Base-by-base conservation (phyloP, 2,329 filamentous ascomycete species). In the Chaetomium strumarium region DNA sequence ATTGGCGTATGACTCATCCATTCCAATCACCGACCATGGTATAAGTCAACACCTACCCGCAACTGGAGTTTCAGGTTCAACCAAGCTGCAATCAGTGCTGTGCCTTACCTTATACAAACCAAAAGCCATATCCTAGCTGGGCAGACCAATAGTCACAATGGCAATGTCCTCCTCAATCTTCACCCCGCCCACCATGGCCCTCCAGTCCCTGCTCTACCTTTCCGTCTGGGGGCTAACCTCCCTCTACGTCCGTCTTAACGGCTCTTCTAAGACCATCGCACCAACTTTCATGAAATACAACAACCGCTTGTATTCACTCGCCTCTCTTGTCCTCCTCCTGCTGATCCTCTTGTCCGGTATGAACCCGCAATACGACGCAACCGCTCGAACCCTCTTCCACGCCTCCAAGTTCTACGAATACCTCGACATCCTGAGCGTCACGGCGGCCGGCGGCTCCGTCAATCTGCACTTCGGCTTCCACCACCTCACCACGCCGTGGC, bases 401-500 rank as follows among this genome's bases (percentile, higher is more conserved):
- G 31, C 37, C 12, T 46, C 43, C 43, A 46, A 46, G 17, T 46
- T 46, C 31, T 46, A 37, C 16, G 43, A 46, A 37, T 46, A 46
- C 43, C 17, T 46, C 31, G 43, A 46, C 43, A 37, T 46, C 33
- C 17, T 46, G 1, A 12, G 31, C 31, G 43, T 46, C 16, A 36
- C 43, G 4, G 33, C 43, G 31, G 9, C 17, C 13, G 43, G 43
- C 31, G 43, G 31, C 16, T 12, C 16, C 5, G 12, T 46, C 6
- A n/a, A 46, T 16, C 33, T 46, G 3, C 43, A 46, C n/a, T 46
- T 46, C 17, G 43, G 16, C 12, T 36, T 46, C 33, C 43, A 46
- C 43, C 43, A 46, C 43, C 43, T 46, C 33, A 46, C 43, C 31
- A 46, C 43, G 19, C 43, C 43, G 11, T 46, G 43, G 43, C 33